Evolutionary conservation across 768 basidiomycete species (phyloP).

Genomic region (Fistulinella prunicolor): DNA sequence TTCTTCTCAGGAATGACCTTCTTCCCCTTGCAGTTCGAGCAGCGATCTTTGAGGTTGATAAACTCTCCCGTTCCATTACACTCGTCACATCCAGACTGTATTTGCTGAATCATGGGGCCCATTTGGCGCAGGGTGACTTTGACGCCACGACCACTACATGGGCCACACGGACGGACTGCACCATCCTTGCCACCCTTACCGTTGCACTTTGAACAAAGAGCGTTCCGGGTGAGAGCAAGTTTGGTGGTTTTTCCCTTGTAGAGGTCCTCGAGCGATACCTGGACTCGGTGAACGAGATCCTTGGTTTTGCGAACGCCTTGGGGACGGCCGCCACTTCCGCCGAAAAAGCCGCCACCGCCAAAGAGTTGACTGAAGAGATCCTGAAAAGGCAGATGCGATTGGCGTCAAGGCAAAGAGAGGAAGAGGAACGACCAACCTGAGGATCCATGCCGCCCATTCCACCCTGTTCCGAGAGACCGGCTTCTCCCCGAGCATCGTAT

Average conservation of each 20-base stretch:
- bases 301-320: constrained; percentile 90
- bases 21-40: constrained; percentile 91
- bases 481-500: constrained; percentile 92
- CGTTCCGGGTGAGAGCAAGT: constrained; percentile 92
- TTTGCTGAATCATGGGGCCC: constrained; percentile 99
- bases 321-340: constrained; percentile 58
- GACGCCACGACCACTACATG: constrained; percentile 88
- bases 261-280: constrained; percentile 95
- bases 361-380: constrained; percentile 98
- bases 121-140: constrained; percentile 92
- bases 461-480: constrained; percentile 80
- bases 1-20: constrained; percentile 94
- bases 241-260: constrained; percentile 99
- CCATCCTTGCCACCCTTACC: constrained; percentile 98
- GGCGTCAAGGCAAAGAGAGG: neutral
- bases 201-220: constrained; percentile 90
- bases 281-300: constrained; percentile 95
- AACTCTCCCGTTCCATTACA: constrained; percentile 93
- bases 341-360: constrained; percentile 79
- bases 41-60: constrained; percentile 91
- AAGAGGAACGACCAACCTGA: constrained; percentile 52
- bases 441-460: constrained; percentile 97
- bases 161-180: constrained; percentile 74
- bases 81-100: constrained; percentile 92
- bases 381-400: constrained; percentile 34